Evolutionary conservation across 805 yeast genomes (phyloP).

Genomic region (Candida arabinofermentans): DNA sequence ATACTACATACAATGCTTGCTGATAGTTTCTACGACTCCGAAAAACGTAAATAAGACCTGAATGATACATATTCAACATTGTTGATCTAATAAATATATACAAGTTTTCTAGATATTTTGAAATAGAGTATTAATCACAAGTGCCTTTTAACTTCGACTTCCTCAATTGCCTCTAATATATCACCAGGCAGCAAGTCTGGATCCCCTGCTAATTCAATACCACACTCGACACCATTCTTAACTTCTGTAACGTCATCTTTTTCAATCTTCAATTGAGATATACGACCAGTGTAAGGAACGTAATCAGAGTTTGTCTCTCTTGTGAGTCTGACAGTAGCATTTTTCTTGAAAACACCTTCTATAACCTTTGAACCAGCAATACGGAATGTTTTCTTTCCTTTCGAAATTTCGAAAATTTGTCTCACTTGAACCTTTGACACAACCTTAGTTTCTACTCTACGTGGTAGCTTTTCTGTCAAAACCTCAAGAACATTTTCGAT

Average conservation of each 20-base stretch:
- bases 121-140: no score
- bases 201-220: constrained; percentile 56
- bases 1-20: constrained; percentile 3
- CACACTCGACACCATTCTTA: constrained; percentile 87
- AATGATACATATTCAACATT: no score
- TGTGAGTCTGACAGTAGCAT: constrained; percentile 38
- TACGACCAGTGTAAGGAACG: constrained; percentile 29
- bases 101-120: no score
- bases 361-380: constrained; percentile 87
- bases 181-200: constrained; percentile 55
- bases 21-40: constrained; percentile 14
- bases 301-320: constrained; percentile 44
- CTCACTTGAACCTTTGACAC: constrained; percentile 65
- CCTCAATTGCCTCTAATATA: constrained; percentile 67
- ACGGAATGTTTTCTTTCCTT: constrained; percentile 47
- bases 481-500: constrained; percentile 76
- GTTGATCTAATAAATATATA: no score
- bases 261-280: constrained; percentile 73
- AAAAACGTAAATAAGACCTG: no score
- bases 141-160: constrained; percentile 47
- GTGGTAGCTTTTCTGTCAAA: constrained; percentile 56
- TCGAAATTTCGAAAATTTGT: constrained; percentile 67
- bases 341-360: constrained; percentile 62
- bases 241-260: constrained; percentile 78
- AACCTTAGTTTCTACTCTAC: constrained; percentile 62